These are phyloP conservation scores for Dunaliella sp. DNA, from an alignment of 139 green algal species.

Conservation along the genomic window DNA sequence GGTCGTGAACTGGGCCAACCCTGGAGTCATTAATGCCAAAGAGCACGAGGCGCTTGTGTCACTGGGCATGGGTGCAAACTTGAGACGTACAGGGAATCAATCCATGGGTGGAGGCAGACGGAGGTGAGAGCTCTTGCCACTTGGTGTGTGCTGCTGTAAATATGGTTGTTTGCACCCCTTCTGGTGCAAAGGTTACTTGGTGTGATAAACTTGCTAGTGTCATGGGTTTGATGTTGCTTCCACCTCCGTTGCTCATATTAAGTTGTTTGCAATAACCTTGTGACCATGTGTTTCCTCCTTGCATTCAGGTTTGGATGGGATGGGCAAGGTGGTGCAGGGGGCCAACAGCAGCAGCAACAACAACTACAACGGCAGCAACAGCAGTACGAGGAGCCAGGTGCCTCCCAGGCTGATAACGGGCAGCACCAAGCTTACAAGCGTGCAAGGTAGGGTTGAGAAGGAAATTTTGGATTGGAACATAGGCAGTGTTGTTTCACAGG, in stretches of 20 bases:
- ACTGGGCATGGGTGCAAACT: not conserved
- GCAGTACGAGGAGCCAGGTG: not conserved
- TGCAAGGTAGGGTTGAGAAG: not conserved
- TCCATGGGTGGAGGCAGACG: not conserved
- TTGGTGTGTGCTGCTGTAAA: too few relatives aligned
- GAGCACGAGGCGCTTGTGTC: conserved; percentile 14
- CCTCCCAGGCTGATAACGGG: too few relatives aligned
- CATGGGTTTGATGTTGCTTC: too few relatives aligned
- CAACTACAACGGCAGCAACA: not conserved
- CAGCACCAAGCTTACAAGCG: not conserved
- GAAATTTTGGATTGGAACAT: not conserved
- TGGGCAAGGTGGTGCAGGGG: not conserved
- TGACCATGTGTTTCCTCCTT: too few relatives aligned
- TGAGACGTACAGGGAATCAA: conserved; percentile 1
- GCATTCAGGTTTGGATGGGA: conserved; percentile 8
- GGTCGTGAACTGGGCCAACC: not conserved
- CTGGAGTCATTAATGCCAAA: not conserved
- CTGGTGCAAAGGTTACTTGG: too few relatives aligned
- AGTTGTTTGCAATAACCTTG: too few relatives aligned
- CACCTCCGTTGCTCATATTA: too few relatives aligned
- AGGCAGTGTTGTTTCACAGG: not conserved
- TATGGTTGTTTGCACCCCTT: too few relatives aligned
- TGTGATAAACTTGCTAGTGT: too few relatives aligned
- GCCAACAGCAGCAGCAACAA: not conserved
- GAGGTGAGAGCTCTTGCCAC: too few relatives aligned